Percentiles rank a stretch among this genome's conserved stretches.
Evolutionary conservation across 2,329 filamentous ascomycete species (phyloP).

Genomic region (Coniochaeta sp.): DNA sequence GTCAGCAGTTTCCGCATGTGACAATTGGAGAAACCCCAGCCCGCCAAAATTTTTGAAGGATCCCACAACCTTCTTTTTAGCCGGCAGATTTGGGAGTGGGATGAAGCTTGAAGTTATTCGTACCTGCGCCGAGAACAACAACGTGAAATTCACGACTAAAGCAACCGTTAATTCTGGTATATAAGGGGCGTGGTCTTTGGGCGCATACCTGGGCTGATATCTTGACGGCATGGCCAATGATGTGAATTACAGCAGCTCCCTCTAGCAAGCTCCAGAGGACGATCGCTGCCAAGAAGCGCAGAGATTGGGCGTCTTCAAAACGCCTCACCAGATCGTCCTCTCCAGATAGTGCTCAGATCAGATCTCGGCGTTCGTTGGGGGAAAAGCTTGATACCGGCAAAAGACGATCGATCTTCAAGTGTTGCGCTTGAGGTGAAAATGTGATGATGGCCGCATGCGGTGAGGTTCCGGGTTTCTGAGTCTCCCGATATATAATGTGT

Average conservation of each 20-base stretch:
- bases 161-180: background rate
- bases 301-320: background rate
- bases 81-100: constrained; percentile 2
- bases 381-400: no score
- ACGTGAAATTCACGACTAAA: constrained; percentile 71
- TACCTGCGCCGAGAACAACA: constrained; percentile 74
- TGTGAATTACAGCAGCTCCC: background rate
- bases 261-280: background rate
- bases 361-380: background rate
- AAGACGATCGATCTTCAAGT: no score
- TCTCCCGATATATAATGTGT: no score
- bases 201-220: constrained; percentile 1
- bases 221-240: background rate
- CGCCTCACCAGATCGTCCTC: constrained; percentile 1
- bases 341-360: background rate
- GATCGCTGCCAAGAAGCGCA: background rate
- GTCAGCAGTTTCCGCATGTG: constrained; percentile 23
- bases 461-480: no score
- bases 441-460: no score
- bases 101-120: no score
- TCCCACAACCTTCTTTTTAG: background rate
- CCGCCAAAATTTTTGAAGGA: background rate
- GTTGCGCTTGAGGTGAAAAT: background rate
- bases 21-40: constrained; percentile 3
- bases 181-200: no score